Evolutionary conservation across 2,329 filamentous ascomycete genomes (phyloP), one percentile per base, ranked within the genome.

Genomic region (Calonectria pseudoturangicola): DNA sequence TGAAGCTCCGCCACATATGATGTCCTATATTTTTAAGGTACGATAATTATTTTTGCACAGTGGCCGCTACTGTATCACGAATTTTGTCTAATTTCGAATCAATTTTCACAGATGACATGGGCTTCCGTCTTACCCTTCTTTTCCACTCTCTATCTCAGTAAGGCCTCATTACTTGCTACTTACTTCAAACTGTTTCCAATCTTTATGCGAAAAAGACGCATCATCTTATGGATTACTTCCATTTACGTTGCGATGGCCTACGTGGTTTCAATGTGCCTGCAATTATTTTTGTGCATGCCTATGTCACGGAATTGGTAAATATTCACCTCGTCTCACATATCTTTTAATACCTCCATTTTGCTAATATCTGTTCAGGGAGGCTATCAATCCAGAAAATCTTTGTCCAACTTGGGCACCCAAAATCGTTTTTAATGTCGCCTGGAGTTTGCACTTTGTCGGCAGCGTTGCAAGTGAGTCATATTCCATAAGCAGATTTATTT

Each of bases 361-460:
- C 54, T 60, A 25, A 60, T 39, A 2, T 16, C 15, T 27, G 15
- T 60, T 2, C 7, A 60, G 54, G 54, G 54, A 60, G 21, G 54
- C 54, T 9, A 60, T 60, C 8, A 27, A 60, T 25, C 33, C 33
- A 41, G 33, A 27, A 41, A 60, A 60, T 27, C 21, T 60, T 12
- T 60, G 54, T 15, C 54, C 54, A 1, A 25, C 13, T 7, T 41
- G 33, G 54, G 54, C 54, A 18, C 54, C 54, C 9, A 60, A 60
- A 60, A 12, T 60, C 21, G 54, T 60, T 39, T 60, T 60, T 27
- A 60, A 60, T 60, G 54, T 60, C 7, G 33, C 54, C 2, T 60
- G 54, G 54, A 41, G 54, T 60, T 27, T 60, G 54, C 33, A 60
- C 27, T 60, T 60, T 60, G 54, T 41, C 13, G 54, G 54, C 6